Conservation (phyloP, 441 rosid species). For the Hura crepitans region DNA sequence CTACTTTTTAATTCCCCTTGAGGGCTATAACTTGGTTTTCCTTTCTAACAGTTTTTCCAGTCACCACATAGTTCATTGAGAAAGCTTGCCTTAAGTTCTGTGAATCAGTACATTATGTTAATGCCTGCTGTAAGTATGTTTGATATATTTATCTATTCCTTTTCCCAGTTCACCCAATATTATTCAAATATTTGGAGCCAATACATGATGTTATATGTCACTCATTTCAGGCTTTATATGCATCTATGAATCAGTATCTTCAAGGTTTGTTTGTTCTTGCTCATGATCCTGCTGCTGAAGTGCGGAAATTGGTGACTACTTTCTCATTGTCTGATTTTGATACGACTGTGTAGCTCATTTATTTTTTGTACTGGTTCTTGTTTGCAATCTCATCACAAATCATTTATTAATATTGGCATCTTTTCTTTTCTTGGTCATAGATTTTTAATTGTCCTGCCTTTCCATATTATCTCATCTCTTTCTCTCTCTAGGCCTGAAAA, state of each 20-base stretch:
- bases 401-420: neutral
- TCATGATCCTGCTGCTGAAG: conserved; percentile 75
- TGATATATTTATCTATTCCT: conserved; percentile 3
- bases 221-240: conserved; percentile 61
- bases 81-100: conserved; percentile 83
- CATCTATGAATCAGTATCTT: conserved; percentile 82
- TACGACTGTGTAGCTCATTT: neutral
- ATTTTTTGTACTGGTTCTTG: neutral
- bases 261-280: conserved; percentile 91
- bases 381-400: neutral
- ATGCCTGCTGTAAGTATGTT: conserved; percentile 91
- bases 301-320: conserved; percentile 73
- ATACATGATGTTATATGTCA: conserved; percentile 11
- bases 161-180: conserved; percentile 7
- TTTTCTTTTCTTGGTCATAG: neutral
- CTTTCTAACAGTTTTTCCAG: conserved; percentile 77
- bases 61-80: conserved; percentile 84
- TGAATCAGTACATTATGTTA: conserved; percentile 80
- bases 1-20: neutral
- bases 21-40: conserved; percentile 20
- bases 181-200: conserved; percentile 18
- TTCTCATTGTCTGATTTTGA: conserved; percentile 13
- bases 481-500: neutral
- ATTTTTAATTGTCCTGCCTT: neutral
- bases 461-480: neutral